Evolutionary conservation across 805 yeast genomes (phyloP).

Genomic region (Candida michaelii): DNA sequence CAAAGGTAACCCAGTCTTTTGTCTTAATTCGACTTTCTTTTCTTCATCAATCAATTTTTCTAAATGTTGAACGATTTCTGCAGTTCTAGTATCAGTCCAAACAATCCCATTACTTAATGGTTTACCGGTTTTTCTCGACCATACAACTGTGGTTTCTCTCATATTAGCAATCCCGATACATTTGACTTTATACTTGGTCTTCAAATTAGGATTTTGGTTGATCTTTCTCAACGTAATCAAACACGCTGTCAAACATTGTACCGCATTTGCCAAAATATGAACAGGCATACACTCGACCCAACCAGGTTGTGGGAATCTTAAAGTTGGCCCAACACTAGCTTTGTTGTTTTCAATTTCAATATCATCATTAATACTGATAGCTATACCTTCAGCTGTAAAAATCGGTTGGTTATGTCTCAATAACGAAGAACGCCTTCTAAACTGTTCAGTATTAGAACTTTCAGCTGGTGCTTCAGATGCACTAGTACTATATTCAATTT

Average conservation of each 20-base stretch:
- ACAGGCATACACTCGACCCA: slow-evolving; percentile 95
- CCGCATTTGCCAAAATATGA: slow-evolving; percentile 75
- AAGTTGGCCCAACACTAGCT: slow-evolving; percentile 61
- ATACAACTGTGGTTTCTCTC: slow-evolving; percentile 90
- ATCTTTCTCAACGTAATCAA: slow-evolving; percentile 54
- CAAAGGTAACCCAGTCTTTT: slow-evolving; percentile 79
- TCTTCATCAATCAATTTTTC: slow-evolving; percentile 53
- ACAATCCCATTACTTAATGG: slow-evolving; percentile 89
- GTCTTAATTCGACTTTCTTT: slow-evolving; percentile 55
- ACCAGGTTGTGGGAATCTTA: slow-evolving; percentile 76
- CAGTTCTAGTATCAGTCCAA: slow-evolving; percentile 93
- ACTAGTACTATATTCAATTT: slow-evolving; percentile 81
- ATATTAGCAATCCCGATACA: slow-evolving; percentile 91
- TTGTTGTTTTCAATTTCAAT: slow-evolving; percentile 63
- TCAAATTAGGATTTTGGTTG: slow-evolving; percentile 51
- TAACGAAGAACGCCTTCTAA: slow-evolving; percentile 43
- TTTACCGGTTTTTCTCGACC: slow-evolving; percentile 80
- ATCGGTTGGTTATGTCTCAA: slow-evolving; percentile 54
- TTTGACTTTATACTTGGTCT: slow-evolving; percentile 59
- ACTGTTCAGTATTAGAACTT: slow-evolving; percentile 43
- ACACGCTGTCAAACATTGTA: slow-evolving; percentile 73
- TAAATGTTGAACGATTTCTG: slow-evolving; percentile 64
- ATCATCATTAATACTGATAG: slow-evolving; percentile 57
- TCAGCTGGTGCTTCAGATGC: slow-evolving; percentile 54
- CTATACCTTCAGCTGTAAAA: slow-evolving; percentile 73